A percentile compares a stretch with the other conserved stretches of the same genome.
Evolutionary conservation across 2,329 filamentous ascomycete genomes (phyloP).

Genomic region (Bipolaris sorokiniana): DNA sequence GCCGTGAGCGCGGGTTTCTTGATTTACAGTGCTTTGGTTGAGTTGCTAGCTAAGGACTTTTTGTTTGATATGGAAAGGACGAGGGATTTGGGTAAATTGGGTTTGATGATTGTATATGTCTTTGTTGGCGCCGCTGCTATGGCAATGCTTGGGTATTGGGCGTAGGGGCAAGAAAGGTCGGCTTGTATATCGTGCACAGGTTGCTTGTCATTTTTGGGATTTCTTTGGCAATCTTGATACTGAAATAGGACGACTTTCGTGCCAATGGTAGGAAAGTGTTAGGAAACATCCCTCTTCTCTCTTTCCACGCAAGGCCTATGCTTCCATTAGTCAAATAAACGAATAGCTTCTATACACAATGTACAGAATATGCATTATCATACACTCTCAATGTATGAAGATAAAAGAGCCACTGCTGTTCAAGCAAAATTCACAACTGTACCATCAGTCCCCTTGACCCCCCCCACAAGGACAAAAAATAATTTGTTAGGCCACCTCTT

Average conservation of each 20-base stretch:
- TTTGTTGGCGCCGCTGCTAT: conserved; percentile 6
- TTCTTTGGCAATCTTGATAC: neutral
- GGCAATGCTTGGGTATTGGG: conserved; percentile 10
- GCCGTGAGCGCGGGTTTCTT: conserved; percentile 10
- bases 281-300: neutral
- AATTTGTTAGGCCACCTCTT: neutral
- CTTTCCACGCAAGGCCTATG: neutral
- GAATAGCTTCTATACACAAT: too few relatives aligned
- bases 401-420: too few relatives aligned
- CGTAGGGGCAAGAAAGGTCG: neutral
- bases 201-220: too few relatives aligned
- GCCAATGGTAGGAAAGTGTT: neutral
- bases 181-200: neutral
- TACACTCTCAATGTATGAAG: too few relatives aligned
- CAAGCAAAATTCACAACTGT: too few relatives aligned
- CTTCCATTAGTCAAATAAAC: neutral
- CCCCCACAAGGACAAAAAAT: neutral
- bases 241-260: neutral
- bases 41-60: conserved; percentile 11
- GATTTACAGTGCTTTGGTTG: conserved; percentile 8
- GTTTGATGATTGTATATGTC: conserved; percentile 3
- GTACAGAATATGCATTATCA: too few relatives aligned
- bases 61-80: conserved; percentile 9
- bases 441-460: neutral
- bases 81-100: neutral